Base-by-base conservation (phyloP, 805 yeast genomes). In the Zygotorulaspora florentina region DNA sequence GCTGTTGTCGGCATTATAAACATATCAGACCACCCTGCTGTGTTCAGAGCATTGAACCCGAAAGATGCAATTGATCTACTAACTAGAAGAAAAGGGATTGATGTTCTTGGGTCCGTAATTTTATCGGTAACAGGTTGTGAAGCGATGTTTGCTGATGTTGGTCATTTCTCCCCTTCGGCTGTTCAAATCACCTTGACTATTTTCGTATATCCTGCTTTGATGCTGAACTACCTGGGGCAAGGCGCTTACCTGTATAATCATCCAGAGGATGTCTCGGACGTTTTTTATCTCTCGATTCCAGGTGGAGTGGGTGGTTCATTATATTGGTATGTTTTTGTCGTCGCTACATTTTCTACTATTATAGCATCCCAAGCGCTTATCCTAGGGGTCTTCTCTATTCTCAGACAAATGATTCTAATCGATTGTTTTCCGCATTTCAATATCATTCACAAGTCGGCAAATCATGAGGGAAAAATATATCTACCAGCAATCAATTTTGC, bases 71-170 rank as follows among this genome's bases (percentile, higher is more conserved):
- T 77, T 40, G 53, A 65, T n/a, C 69, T 70, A 31, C 60, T 80
- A 48, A 64, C 57, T 39, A 51, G 57, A 9, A 47, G 57, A 13
- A 68, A 71, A 3, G 71, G 69, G 16, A 62, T 74, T 25, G 77
- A 73, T 55, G 64, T 69, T 2, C 64, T 80, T 27, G 71, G 77
- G 9, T 73, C 77, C 3, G 75, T 77, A 2, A 72, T 79, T 75
- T 71, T 80, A 36, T 66, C 79, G 1, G 62, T 80, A 20, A 79
- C 85, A 0, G 85, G 85, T 27, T 67, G 76, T 3, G 85, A 80
- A 51, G 83, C 84, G 6, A 74, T 80, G 80, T 80, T 80, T 64
- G 81, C 83, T 1, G 84, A 80, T 59, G 67, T 79, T 41, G 79
- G 83, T 3, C 81, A 76, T 55, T 76, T 79, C 54, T 78, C 81